Evolutionary conservation across 1,284 basidiomycete genomes (phyloP).

Genomic region (Marasmius sp.): DNA sequence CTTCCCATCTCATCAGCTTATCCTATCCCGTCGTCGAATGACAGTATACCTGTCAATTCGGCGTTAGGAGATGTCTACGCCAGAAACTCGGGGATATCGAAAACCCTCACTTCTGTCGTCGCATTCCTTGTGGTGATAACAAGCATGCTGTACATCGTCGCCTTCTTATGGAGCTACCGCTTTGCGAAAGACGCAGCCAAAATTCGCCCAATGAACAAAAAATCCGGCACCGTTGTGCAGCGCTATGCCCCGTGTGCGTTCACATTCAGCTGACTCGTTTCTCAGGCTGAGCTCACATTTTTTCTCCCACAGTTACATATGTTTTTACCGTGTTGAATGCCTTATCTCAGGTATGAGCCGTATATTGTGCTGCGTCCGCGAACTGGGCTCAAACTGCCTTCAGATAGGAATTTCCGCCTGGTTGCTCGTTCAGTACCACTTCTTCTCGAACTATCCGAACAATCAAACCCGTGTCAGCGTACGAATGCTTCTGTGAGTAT

Average conservation of each 20-base stretch:
- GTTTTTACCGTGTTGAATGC: conserved; percentile 47
- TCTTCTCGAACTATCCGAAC: conserved; percentile 49
- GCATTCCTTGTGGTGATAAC: conserved; percentile 46
- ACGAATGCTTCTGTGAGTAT: conserved; percentile 44
- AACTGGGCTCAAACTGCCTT: neutral
- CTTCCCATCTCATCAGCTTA: neutral
- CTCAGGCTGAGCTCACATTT: neutral
- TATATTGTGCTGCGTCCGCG: neutral
- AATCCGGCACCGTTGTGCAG: conserved; percentile 41
- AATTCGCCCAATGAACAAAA: conserved; percentile 48
- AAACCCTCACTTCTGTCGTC: conserved; percentile 41
- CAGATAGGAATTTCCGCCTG: conserved; percentile 54
- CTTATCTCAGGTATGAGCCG: conserved; percentile 41
- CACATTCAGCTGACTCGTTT: neutral
- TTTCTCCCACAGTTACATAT: conserved; percentile 38
- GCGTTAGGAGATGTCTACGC: neutral
- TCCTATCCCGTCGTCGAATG: neutral
- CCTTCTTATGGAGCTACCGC: conserved; percentile 45
- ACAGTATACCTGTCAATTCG: neutral
- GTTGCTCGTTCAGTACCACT: conserved; percentile 53
- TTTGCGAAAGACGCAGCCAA: conserved; percentile 35
- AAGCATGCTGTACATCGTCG: conserved; percentile 47
- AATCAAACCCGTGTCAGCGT: conserved; percentile 36
- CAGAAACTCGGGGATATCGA: conserved; percentile 16
- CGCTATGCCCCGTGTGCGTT: conserved; percentile 50